phyloP scores from a whole-genome alignment of 768 basidiomycete genomes.

The Pisolithus marmoratus region DNA sequence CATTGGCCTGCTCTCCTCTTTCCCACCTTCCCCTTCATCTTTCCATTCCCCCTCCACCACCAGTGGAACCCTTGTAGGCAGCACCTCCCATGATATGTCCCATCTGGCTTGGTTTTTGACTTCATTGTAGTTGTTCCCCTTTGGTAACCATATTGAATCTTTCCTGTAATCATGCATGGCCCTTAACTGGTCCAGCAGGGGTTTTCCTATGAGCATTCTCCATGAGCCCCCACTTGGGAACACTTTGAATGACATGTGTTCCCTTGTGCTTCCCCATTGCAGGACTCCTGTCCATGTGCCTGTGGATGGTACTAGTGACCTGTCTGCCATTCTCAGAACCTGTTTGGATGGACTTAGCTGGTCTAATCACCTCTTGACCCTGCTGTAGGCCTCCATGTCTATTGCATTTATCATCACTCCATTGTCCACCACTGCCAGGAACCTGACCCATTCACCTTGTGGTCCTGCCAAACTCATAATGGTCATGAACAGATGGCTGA shows the following conservation, averaged over 20 bases:
- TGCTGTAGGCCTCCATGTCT: slow-evolving; percentile 1
- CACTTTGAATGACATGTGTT: no score
- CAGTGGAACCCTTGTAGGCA: no score
- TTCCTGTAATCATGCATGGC: slow-evolving; percentile 11
- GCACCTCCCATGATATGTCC: no score
- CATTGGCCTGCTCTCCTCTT: no score
- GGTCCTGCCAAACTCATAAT: no score
- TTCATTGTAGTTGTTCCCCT: no score
- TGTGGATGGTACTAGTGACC: not conserved
- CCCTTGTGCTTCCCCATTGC: no score
- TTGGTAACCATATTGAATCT: not conserved
- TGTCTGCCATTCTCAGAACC: not conserved
- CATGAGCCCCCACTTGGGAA: slow-evolving; percentile 14
- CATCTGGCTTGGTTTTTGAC: not conserved
- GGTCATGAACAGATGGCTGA: no score
- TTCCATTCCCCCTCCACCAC: no score
- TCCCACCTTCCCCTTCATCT: no score
- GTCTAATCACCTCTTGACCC: not conserved
- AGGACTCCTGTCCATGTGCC: not conserved
- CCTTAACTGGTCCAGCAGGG: slow-evolving; percentile 8
- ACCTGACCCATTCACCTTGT: no score
- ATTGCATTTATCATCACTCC: slow-evolving; percentile 15
- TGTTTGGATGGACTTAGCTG: not conserved
- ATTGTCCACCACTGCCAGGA: no score
- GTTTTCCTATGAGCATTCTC: slow-evolving; percentile 14